Base-by-base conservation (phyloP, 768 basidiomycete genomes). In the Hygrophorus russula region DNA sequence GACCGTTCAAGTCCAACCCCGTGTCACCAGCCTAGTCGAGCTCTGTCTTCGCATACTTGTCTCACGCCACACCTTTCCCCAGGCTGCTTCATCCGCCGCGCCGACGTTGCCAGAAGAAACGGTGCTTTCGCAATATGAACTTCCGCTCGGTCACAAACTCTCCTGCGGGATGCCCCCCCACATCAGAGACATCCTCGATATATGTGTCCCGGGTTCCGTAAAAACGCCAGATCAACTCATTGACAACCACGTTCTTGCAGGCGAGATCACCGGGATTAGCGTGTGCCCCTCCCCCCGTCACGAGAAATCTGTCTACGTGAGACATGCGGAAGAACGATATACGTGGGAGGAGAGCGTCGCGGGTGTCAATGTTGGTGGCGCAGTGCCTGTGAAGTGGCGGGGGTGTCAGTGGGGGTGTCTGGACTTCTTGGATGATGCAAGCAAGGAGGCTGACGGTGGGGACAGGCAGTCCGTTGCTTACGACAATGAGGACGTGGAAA, bases 341-440 rank as follows among this genome's bases (percentile, higher is more conserved):
- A 74, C 78, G 2, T 87, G 84, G 84, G 79, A 79, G 53, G 60
- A 54, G 5, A 59, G 46, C 10, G 60, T 82, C 19, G 77, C 73
- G 0, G 73, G 74, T 5, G 63, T 68, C 17, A 56, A 61, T n/a
- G 61, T 80, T 0, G 74, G 76, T 14, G 75, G 68, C 6, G 49
- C 53, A 10, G 78, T 80, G 4, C 78, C 82, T 15, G 47, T 86
- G 24, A 58, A 65, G 41, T 87, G 84, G 82, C 62, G 80, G 20
- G 83, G 84, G 0, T 88, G 84, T 57, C 54, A 60, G n/a, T 50
- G 46, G 39, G 76, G 76, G 0, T 87, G 84, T 56, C 54, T 88
- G 43, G 68, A 69, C 27, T 85, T 80, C 52, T 57, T 87, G 51
- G 69, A 67, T 40, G 39, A 29, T 29, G 14, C 35, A n/a, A 27